phyloP scores from a whole-genome alignment of 108 stramenopile species.

The Chaetoceros tenuissimus region DNA sequence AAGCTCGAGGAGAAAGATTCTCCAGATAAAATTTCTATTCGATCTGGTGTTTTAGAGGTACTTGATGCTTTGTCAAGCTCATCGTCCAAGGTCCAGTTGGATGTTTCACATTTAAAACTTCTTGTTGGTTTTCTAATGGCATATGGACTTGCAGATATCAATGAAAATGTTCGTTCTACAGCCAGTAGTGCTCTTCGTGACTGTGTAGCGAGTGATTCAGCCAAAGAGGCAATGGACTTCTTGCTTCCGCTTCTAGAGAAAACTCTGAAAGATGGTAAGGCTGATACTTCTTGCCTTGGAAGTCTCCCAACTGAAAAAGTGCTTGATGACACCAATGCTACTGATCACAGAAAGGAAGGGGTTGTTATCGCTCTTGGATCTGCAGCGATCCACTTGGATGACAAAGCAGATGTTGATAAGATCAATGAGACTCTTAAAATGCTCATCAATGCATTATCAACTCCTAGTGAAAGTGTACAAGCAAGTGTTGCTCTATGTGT shows the following conservation, averaged over 20 bases:
- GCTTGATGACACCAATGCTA: conserved; percentile 33
- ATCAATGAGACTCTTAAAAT: conserved; percentile 76
- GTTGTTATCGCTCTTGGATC: conserved; percentile 82
- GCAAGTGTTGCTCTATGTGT: conserved; percentile 71
- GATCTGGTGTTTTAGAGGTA: conserved; percentile 65
- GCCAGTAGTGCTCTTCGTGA: conserved; percentile 69
- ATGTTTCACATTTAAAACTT: conserved; percentile 44
- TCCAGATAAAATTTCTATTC: conserved; percentile 46
- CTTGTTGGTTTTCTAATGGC: conserved; percentile 72
- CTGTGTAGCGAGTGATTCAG: conserved; percentile 57
- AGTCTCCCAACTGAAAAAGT: conserved; percentile 50
- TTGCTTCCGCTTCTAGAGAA: conserved; percentile 70
- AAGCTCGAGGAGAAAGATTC: conserved; percentile 54
- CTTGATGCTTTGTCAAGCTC: conserved; percentile 51
- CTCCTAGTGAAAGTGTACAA: conserved; percentile 83
- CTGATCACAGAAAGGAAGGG: conserved; percentile 81
- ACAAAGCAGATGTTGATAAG: conserved; percentile 61
- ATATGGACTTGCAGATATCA: conserved; percentile 74
- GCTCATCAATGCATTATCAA: conserved; percentile 65
- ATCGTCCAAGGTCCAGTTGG: conserved; percentile 42
- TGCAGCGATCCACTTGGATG: conserved; percentile 75
- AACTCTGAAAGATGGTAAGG: conserved; percentile 61
- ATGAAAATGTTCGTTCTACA: conserved; percentile 50
- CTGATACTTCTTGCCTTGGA: conserved; percentile 33
- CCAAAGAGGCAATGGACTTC: conserved; percentile 67